Evolutionary conservation across 2,329 filamentous ascomycete species (phyloP), one percentile per base, ranked within the genome.

Genomic region (Fusarium marasasianum): DNA sequence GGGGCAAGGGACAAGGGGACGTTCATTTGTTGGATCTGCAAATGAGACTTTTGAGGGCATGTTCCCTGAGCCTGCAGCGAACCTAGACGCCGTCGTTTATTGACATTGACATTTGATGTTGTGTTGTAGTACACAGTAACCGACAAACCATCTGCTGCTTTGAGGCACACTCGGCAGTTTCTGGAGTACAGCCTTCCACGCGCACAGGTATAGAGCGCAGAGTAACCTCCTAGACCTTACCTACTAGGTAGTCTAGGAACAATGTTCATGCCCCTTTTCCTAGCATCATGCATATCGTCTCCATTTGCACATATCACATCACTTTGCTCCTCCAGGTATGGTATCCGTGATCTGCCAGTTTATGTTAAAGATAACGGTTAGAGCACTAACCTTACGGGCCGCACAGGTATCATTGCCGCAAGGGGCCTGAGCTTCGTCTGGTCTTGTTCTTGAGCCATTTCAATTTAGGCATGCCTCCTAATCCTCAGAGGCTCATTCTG

Each of bases 21-120:
- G 50, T 43, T 60, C 17, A 24, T 47, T 29, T 24, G 40, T 74
- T 74, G 31, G 65, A 77, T 77, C 74, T 76, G 63, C 72, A 62
- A 64, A 60, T 66, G 60, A 65, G 60, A 53, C 26, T 26, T 48
- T 48, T 29, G 26, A 22, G 22, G 22, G n/a, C 33, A 35, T 61
- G 66, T 71, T 66, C 62, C 65, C 54, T 38, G 43, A 35, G 43
- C 60, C 53, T 72, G 63, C 62, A 71, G 69, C 66, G 53, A 61
- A 64, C 31, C 33, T 50, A 37, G 60, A 60, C 66, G 45, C 58
- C 50, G 48, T 56, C 54, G 51, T 62, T 67, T 37, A 11, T 74
- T 61, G 61, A 68, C 47, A 72, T 35, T 70, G 69, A 60, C 55
- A 72, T 38, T 58, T 65, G 37, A 66, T 61, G 67, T 35, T 59